phyloP scores from a whole-genome alignment of 2,329 filamentous ascomycete genomes.

The Venturiaceae sp. region DNA sequence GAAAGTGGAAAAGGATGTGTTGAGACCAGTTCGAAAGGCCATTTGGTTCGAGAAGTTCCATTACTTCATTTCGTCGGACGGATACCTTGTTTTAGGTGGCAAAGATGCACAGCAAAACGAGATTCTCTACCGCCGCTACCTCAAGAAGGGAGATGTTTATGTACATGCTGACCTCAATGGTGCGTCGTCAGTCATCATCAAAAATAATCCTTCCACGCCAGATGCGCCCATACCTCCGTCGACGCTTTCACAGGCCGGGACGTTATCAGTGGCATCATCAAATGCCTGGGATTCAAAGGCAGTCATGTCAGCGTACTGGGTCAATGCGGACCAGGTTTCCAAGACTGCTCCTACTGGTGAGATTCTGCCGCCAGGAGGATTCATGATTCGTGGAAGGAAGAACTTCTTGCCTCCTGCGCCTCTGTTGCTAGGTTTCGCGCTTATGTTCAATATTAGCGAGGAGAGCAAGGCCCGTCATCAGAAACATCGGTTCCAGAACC shows the following conservation, averaged over 20 bases:
- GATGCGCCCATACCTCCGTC: conserved; percentile 86
- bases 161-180: conserved; percentile 84
- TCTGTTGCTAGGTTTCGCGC: conserved; percentile 74
- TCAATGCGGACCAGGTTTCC: conserved; percentile 77
- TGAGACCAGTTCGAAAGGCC: conserved; percentile 72
- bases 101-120: conserved; percentile 87
- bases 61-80: conserved; percentile 93
- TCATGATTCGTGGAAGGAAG: conserved; percentile 77
- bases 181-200: conserved; percentile 77
- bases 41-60: conserved; percentile 97
- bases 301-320: conserved; percentile 94
- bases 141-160: conserved; percentile 85
- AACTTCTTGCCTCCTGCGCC: conserved; percentile 85
- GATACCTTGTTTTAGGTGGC: conserved; percentile 82
- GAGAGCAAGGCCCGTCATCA: conserved; percentile 74
- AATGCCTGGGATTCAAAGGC: conserved; percentile 95
- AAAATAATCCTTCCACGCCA: conserved; percentile 68
- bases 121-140: conserved; percentile 75
- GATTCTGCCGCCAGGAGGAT: conserved; percentile 67
- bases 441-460: conserved; percentile 82
- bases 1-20: conserved; percentile 82
- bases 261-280: conserved; percentile 73
- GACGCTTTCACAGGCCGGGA: conserved; percentile 83
- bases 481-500: conserved; percentile 56
- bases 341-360: conserved; percentile 76